Percentiles rank a stretch among this genome's conserved stretches.
These are phyloP conservation scores for Kodamaea suecica DNA, from an alignment of 1,139 yeast species.

Conservation along the genomic window DNA sequence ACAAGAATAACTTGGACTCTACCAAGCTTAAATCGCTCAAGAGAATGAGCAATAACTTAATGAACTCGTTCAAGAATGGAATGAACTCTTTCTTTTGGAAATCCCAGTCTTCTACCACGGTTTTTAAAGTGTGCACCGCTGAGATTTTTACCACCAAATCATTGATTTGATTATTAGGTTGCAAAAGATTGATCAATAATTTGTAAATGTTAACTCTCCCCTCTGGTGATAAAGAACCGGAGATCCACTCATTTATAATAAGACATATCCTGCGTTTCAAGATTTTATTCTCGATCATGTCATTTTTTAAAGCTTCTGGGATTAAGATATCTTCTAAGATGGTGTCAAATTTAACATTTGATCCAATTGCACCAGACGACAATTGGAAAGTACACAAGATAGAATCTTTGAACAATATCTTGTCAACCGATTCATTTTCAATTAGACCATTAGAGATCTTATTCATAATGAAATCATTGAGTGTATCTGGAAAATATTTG, in stretches of 20 bases:
- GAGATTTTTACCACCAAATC: constrained; percentile 78
- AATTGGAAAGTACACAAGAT: constrained; percentile 78
- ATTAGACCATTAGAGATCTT: constrained; percentile 56
- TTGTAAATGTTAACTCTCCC: constrained; percentile 61
- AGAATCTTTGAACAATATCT: constrained; percentile 71
- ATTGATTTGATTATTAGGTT: constrained; percentile 40
- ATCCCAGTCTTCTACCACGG: constrained; percentile 82
- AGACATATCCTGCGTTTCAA: constrained; percentile 74
- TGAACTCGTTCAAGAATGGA: constrained; percentile 58
- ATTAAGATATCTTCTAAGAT: constrained; percentile 57
- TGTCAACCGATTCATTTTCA: constrained; percentile 39
- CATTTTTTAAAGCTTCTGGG: constrained; percentile 58
- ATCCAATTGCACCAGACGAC: constrained; percentile 64
- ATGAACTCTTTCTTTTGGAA: constrained; percentile 65
- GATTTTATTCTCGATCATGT: constrained; percentile 51
- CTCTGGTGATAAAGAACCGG: constrained; percentile 58
- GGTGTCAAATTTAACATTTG: constrained; percentile 60
- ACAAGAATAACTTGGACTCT: constrained; percentile 70
- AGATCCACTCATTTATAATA: constrained; percentile 73
- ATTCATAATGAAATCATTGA: constrained; percentile 58
- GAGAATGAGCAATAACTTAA: constrained; percentile 47
- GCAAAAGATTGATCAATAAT: constrained; percentile 47
- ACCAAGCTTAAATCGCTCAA: constrained; percentile 51
- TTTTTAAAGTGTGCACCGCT: constrained; percentile 67
- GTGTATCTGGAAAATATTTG: constrained; percentile 56